Evolutionary conservation across 805 yeast genomes (phyloP).

Genomic region (Ogataea dorogensis): DNA sequence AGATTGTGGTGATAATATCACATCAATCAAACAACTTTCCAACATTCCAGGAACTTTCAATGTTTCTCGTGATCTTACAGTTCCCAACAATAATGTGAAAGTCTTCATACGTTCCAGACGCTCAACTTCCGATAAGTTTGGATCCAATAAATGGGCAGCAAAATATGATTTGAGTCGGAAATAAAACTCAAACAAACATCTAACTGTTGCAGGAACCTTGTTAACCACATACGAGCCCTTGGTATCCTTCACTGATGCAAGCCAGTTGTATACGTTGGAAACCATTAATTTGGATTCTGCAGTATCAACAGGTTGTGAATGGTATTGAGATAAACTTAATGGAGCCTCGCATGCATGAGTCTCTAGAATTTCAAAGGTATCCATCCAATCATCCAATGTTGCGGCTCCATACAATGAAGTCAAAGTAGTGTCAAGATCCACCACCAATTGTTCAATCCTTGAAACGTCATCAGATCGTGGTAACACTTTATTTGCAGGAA

Average conservation of each 20-base stretch:
- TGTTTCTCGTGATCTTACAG: conserved; percentile 55
- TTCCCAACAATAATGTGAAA: conserved; percentile 61
- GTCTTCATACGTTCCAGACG: conserved; percentile 70
- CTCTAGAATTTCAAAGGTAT: conserved; percentile 71
- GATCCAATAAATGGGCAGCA: conserved; percentile 61
- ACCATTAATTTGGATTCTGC: conserved; percentile 58
- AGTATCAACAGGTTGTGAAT: conserved; percentile 37
- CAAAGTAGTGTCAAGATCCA: conserved; percentile 61
- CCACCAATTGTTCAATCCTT: conserved; percentile 60
- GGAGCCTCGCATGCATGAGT: conserved; percentile 57
- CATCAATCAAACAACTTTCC: conserved; percentile 74
- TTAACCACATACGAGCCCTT: conserved; percentile 33
- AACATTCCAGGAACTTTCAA: conserved; percentile 77
- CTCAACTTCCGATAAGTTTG: conserved; percentile 51
- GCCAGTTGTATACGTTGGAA: conserved; percentile 69
- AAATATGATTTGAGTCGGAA: conserved; percentile 63
- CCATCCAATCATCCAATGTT: conserved; percentile 74
- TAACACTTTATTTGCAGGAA: conserved; percentile 34
- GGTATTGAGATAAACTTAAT: conserved; percentile 57
- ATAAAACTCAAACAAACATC: conserved; percentile 65
- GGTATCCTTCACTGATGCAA: conserved; percentile 53
- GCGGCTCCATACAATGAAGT: conserved; percentile 55
- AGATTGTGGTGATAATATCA: conserved; percentile 78
- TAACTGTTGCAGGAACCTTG: conserved; percentile 67
- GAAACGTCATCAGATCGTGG: conserved; percentile 39